These are phyloP conservation scores for Toxoplasma gondii DNA, from an alignment of 169 alveolate species.

Conservation along the genomic window DNA sequence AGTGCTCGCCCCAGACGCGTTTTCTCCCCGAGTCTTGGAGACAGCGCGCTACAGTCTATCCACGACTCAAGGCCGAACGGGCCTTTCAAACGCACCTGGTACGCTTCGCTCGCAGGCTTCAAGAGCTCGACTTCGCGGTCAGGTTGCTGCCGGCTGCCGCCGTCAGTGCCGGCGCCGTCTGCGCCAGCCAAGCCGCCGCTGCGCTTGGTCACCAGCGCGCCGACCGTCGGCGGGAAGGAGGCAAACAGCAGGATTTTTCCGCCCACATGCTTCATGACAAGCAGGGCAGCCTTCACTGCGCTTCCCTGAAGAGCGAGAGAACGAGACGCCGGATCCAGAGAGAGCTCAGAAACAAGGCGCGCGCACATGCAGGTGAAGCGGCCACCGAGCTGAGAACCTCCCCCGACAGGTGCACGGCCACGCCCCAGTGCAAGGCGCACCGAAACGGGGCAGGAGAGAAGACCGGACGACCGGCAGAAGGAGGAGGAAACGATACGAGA, in stretches of 20 bases:
- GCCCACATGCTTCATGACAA: slow-evolving; percentile 93
- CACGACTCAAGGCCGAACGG: not conserved
- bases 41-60: too few species aligned
- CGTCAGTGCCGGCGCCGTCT: not conserved
- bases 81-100: slow-evolving; percentile 56
- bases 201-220: slow-evolving; percentile 75
- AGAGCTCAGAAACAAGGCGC: not conserved
- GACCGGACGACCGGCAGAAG: too few species aligned
- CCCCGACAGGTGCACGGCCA: too few species aligned
- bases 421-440: too few species aligned
- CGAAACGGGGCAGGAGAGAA: too few species aligned
- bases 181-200: slow-evolving; percentile 69
- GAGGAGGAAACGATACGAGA: too few species aligned
- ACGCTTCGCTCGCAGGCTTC: slow-evolving; percentile 78
- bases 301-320: slow-evolving; percentile 73
- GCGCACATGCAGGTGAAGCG: not conserved
- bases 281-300: slow-evolving; percentile 91
- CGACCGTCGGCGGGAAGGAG: slow-evolving; percentile 80
- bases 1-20: too few species aligned
- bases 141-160: slow-evolving; percentile 37
- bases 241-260: slow-evolving; percentile 91
- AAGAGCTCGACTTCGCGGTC: slow-evolving; percentile 81
- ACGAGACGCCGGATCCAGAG: not conserved
- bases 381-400: not conserved
- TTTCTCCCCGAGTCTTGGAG: too few species aligned